These are phyloP conservation scores for Ambrosiella cleistominuta DNA, from an alignment of 2,329 filamentous ascomycete species.

Conservation along the genomic window DNA sequence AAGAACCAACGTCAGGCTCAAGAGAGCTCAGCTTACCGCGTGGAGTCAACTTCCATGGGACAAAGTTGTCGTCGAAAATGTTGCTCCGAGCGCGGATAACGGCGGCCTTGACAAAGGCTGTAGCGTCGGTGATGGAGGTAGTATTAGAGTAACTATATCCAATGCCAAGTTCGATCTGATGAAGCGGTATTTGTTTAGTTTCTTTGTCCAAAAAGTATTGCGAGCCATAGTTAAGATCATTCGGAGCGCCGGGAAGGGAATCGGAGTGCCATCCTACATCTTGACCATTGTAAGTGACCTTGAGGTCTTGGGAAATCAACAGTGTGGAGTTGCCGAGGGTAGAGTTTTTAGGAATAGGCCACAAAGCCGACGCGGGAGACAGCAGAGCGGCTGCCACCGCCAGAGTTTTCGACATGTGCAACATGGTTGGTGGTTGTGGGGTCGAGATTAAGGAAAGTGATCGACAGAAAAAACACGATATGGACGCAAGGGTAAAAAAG, in stretches of 20 bases:
- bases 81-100: conserved; percentile 42
- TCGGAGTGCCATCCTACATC: conserved; percentile 31
- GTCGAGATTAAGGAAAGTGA: background rate
- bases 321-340: conserved; percentile 34
- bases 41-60: conserved; percentile 62
- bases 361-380: conserved; percentile 27
- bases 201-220: conserved; percentile 13
- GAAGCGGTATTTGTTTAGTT: conserved; percentile 19
- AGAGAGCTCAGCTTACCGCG: conserved; percentile 36
- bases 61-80: conserved; percentile 50
- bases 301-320: conserved; percentile 33
- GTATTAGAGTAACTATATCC: conserved; percentile 29
- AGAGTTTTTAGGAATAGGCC: conserved; percentile 36
- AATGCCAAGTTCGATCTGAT: conserved; percentile 23
- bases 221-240: background rate
- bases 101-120: conserved; percentile 36
- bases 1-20: conserved; percentile 37
- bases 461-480: background rate
- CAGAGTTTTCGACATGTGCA: conserved; percentile 2
- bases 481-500: background rate
- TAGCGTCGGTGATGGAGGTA: conserved; percentile 27
- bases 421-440: conserved; percentile 7
- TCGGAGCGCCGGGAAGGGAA: conserved; percentile 13
- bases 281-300: conserved; percentile 41
- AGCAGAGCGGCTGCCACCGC: conserved; percentile 19